Evolutionary conservation across 2,329 filamentous ascomycete genomes (phyloP).

Genomic region (Fusarium pseudoanthophilum): DNA sequence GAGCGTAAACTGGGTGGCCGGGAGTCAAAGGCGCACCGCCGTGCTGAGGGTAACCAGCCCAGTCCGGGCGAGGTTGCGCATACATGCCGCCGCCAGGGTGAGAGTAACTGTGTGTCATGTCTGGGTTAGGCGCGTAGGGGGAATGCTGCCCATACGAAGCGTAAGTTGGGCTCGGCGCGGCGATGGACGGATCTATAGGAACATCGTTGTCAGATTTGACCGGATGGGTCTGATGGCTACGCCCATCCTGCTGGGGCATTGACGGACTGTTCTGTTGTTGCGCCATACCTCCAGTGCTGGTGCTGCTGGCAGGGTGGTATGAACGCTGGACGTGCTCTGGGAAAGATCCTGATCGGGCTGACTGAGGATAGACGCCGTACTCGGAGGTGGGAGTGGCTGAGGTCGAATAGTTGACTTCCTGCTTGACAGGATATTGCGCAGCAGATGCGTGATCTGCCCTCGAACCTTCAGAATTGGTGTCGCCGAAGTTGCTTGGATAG

Average conservation of each 20-base stretch:
- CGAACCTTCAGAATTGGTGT: slow-evolving; percentile 85
- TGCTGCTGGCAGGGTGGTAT: slow-evolving; percentile 82
- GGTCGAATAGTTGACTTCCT: slow-evolving; percentile 82
- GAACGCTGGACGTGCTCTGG: slow-evolving; percentile 88
- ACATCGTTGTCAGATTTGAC: slow-evolving; percentile 95
- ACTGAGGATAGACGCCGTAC: slow-evolving; percentile 81
- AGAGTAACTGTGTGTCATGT: slow-evolving; percentile 83
- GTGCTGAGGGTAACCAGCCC: slow-evolving; percentile 73
- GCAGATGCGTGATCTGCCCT: slow-evolving; percentile 92
- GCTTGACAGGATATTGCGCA: slow-evolving; percentile 86
- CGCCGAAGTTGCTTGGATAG: slow-evolving; percentile 72
- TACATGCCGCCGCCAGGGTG: slow-evolving; percentile 73
- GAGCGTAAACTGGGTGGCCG: slow-evolving; percentile 65
- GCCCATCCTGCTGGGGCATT: slow-evolving; percentile 84
- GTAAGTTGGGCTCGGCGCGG: slow-evolving; percentile 91
- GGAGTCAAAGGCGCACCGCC: slow-evolving; percentile 59
- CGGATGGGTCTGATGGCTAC: slow-evolving; percentile 79
- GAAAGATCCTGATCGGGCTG: slow-evolving; percentile 84
- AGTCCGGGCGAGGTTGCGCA: slow-evolving; percentile 77
- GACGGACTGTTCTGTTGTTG: slow-evolving; percentile 98
- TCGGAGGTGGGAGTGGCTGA: slow-evolving; percentile 89
- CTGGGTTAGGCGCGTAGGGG: slow-evolving; percentile 84
- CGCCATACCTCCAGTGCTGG: slow-evolving; percentile 89
- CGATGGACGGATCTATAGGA: slow-evolving; percentile 99
- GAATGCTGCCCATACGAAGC: slow-evolving; percentile 80